A percentile compares a stretch with the other conserved stretches of the same genome.
These are phyloP conservation scores for Xylaria sp. DNA, from an alignment of 2,329 filamentous ascomycete genomes.

Conservation along the genomic window DNA sequence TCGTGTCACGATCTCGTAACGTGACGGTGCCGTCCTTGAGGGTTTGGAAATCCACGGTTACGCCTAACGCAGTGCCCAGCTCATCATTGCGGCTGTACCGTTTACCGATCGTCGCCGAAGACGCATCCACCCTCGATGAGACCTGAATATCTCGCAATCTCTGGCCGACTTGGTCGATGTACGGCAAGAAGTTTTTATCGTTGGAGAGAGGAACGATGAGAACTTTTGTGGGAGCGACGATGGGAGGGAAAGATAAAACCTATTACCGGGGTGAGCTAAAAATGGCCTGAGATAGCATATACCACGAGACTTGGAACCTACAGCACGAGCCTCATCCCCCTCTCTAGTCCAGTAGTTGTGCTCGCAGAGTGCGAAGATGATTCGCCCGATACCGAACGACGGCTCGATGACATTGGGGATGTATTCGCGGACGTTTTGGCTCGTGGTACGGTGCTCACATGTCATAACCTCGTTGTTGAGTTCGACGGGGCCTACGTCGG, in stretches of 20 bases:
- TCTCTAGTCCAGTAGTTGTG: not conserved
- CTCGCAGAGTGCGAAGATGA: slow-evolving; percentile 65
- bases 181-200: not conserved
- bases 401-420: slow-evolving; percentile 97
- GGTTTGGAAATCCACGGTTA: slow-evolving; percentile 97
- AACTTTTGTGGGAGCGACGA: not conserved
- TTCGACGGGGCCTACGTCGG: slow-evolving; percentile 71
- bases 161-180: slow-evolving; percentile 74
- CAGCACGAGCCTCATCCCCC: not conserved
- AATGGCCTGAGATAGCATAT: not conserved
- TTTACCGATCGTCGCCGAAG: slow-evolving; percentile 91
- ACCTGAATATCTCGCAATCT: slow-evolving; percentile 56
- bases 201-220: not conserved
- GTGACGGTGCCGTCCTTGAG: slow-evolving; percentile 88
- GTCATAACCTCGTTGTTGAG: slow-evolving; percentile 81
- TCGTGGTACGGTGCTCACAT: slow-evolving; percentile 84
- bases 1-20: slow-evolving; percentile 89
- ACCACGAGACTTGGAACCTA: not conserved
- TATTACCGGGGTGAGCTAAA: not conserved
- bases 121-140: slow-evolving; percentile 89
- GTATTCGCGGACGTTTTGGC: slow-evolving; percentile 88
- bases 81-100: slow-evolving; percentile 96
- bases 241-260: not conserved
- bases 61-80: slow-evolving; percentile 90
- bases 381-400: slow-evolving; percentile 95